A percentile compares a stretch with the other conserved stretches of the same genome.
phyloP scores from a whole-genome alignment of 2,329 filamentous ascomycete genomes.

The Pyricularia sp. region DNA sequence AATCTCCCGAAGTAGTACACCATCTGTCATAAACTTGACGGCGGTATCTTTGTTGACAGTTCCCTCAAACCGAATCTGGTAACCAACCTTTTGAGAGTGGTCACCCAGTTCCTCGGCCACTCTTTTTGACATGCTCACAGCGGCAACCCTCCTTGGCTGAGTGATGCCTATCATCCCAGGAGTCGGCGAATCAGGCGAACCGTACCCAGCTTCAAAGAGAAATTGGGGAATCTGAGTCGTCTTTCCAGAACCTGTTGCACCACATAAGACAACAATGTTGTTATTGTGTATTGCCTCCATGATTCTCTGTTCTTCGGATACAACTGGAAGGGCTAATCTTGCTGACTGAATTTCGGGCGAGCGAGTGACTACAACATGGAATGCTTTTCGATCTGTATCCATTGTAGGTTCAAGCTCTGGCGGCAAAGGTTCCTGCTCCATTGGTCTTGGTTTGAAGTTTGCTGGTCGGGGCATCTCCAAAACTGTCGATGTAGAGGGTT shows the following conservation, averaged over 20 bases:
- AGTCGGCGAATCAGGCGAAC: slow-evolving; percentile 65
- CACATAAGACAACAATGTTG: slow-evolving; percentile 82
- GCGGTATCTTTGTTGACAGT: slow-evolving; percentile 72
- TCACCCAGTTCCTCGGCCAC: slow-evolving; percentile 79
- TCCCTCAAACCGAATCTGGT: slow-evolving; percentile 93
- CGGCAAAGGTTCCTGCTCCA: slow-evolving; percentile 64
- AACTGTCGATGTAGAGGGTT: slow-evolving; percentile 30
- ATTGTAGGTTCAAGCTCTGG: slow-evolving; percentile 53
- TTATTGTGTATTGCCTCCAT: slow-evolving; percentile 97
- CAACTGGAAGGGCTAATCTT: slow-evolving; percentile 74
- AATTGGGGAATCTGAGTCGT: slow-evolving; percentile 97
- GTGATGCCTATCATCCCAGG: slow-evolving; percentile 93
- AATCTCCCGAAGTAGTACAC: slow-evolving; percentile 86
- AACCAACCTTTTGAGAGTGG: slow-evolving; percentile 69
- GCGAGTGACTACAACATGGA: slow-evolving; percentile 63
- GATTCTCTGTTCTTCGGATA: slow-evolving; percentile 91
- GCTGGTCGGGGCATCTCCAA: slow-evolving; percentile 45
- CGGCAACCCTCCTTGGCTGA: slow-evolving; percentile 87
- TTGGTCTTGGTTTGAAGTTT: slow-evolving; percentile 57
- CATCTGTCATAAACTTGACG: slow-evolving; percentile 98
- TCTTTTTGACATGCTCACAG: slow-evolving; percentile 92
- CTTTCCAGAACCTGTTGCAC: slow-evolving; percentile 93
- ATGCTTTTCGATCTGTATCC: slow-evolving; percentile 60
- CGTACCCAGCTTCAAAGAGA: slow-evolving; percentile 87
- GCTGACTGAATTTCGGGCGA: slow-evolving; percentile 66